Evolutionary conservation across 2,329 filamentous ascomycete species (phyloP), one percentile per base, ranked within the genome.

Genomic region (Rhynchosporium secalis): DNA sequence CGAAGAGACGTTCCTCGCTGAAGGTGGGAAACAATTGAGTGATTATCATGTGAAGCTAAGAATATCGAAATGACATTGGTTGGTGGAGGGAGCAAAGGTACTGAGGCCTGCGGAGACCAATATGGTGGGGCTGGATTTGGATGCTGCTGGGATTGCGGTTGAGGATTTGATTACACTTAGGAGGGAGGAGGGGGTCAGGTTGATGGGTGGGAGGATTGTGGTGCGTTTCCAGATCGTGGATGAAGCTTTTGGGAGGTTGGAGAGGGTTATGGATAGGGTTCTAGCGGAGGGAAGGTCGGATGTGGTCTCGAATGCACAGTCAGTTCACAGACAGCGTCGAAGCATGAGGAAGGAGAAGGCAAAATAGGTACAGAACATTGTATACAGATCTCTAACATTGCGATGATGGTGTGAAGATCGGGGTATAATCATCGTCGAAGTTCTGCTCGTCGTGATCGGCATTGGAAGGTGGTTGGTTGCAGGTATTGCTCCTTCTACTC

Each of bases 61-160:
- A 77, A 78, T 66, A 78, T 92, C 28, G 86, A 81, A 33, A 76
- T 79, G 38, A 73, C 83, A 20, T 62, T 91, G 88, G 88, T 78
- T 77, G 8, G 75, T 75, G n/a, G 76, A 83, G 40, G 87, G 87
- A 10, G 88, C 87, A 1, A 83, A 83, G 73, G 73, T 88, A 58
- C 74, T 78, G n/a, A 78, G 82, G 58, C 82, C 85, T 0, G 83
- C 86, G 3, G 85, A 91, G 73, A 90, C 87, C n/a, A 91, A 90
- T 70, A 90, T 90, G 86, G 85, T 89, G 8, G 90, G 86, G 86
- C 72, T 90, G 64, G 84, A 90, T 73, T 76, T 90, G 10, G 79
- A 82, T 41, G 77, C 78, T 3, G 80, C 80, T n/a, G 81, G 81
- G 0, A 74, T 87, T 33, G 76, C 78, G 2, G 72, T 74, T 7